Percentiles rank a stretch among this genome's conserved stretches.
phyloP scores from a whole-genome alignment of 2,329 filamentous ascomycete species.

The Fusarium algeriense region DNA sequence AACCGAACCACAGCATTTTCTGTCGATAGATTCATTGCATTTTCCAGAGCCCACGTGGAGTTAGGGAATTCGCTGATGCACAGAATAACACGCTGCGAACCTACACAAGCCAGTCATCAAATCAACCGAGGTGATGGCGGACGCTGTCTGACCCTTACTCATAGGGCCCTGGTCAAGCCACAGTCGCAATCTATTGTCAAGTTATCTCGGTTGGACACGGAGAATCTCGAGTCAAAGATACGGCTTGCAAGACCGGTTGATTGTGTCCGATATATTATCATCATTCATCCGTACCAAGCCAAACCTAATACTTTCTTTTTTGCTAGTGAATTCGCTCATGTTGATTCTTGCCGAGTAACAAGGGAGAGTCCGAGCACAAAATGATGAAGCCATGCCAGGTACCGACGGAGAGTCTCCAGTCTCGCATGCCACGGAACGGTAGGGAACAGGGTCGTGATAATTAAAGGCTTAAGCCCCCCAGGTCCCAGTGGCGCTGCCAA shows the following conservation, averaged over 20 bases:
- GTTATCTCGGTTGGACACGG: conserved; percentile 23
- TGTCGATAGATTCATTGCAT: conserved; percentile 8
- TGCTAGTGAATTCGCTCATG: conserved; percentile 2
- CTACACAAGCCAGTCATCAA: conserved; percentile 18
- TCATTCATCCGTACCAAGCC: conserved; percentile 7
- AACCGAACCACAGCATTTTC: conserved; percentile 25
- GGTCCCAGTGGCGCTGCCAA: conserved; percentile 42
- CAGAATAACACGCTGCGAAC: conserved; percentile 19
- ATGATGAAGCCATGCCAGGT: conserved; percentile 3
- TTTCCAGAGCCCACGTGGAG: conserved; percentile 44
- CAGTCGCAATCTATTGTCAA: conserved; percentile 13
- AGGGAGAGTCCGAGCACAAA: conserved; percentile 12
- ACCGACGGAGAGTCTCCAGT: conserved; percentile 1
- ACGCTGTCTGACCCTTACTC: conserved; percentile 13
- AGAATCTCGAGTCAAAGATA: conserved; percentile 16
- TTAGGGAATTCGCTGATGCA: conserved; percentile 42
- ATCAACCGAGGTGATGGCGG: conserved; percentile 7
- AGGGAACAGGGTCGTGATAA: conserved; percentile 39
- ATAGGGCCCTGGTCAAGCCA: conserved; percentile 28
- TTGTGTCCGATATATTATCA: conserved; percentile 2
- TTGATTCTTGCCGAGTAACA: conserved; percentile 22
- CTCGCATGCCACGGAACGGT: conserved; percentile 29
- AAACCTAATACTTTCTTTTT: conserved; percentile 28
- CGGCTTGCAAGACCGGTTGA: conserved; percentile 2
- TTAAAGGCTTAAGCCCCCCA: conserved; percentile 47